Percentiles rank a stretch among this genome's conserved stretches.
Conservation (phyloP, 2,329 filamentous ascomycete species). For the Albophoma yamanashiensis region DNA sequence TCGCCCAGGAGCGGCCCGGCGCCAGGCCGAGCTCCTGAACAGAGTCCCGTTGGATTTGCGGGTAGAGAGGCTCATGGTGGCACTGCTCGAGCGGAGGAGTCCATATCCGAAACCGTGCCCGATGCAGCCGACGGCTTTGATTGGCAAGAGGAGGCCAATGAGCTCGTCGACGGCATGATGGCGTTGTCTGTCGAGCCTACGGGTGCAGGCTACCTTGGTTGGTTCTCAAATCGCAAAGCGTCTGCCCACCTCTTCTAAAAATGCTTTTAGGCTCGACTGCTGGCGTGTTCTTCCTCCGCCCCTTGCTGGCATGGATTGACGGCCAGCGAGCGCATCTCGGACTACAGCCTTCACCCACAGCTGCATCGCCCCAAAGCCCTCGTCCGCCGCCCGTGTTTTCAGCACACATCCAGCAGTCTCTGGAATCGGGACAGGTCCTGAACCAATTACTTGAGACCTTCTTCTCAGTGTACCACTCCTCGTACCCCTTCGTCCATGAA, state of each 20-base stretch:
- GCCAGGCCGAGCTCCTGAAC: not conserved
- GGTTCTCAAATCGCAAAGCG: not conserved
- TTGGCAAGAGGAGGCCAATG: constrained; percentile 20
- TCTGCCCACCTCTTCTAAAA: not conserved
- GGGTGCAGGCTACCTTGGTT: constrained; percentile 21
- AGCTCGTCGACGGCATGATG: constrained; percentile 23
- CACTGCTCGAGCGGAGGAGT: not conserved
- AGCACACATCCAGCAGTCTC: constrained; percentile 7
- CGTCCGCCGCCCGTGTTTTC: not conserved
- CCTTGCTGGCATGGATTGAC: constrained; percentile 14
- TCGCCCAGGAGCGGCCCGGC: not conserved
- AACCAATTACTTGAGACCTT: constrained; percentile 23
- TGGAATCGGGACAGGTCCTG: constrained; percentile 14
- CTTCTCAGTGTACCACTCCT: constrained; percentile 31
- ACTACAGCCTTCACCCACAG: constrained; percentile 3
- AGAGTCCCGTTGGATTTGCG: not conserved
- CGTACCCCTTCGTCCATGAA: constrained; percentile 35
- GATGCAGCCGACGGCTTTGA: constrained; percentile 19
- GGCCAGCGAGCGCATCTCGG: constrained; percentile 1
- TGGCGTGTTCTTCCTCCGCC: constrained; percentile 18
- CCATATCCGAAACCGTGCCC: constrained; percentile 16
- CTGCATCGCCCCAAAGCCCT: not conserved
- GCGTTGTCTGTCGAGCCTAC: constrained; percentile 22
- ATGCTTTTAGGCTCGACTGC: constrained; percentile 13
- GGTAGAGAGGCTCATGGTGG: not conserved